These are phyloP conservation scores for Trametes cubensis DNA, from an alignment of 768 basidiomycete genomes.

Conservation along the genomic window DNA sequence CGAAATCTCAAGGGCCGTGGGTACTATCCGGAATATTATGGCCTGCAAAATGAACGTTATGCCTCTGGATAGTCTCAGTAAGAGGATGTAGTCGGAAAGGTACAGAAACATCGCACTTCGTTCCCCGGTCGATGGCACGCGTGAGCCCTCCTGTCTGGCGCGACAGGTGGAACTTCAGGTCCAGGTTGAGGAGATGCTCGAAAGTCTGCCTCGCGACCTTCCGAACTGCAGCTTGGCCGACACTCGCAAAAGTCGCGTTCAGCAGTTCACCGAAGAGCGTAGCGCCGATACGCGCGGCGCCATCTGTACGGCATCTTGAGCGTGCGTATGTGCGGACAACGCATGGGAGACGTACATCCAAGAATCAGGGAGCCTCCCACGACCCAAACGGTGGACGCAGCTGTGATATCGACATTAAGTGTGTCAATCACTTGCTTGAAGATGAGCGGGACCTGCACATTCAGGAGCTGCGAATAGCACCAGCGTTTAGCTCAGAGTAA, in stretches of 20 bases:
- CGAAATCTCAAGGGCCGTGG: constrained; percentile 93
- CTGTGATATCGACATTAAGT: constrained; percentile 79
- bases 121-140: constrained; percentile 94
- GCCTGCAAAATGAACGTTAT: constrained; percentile 95
- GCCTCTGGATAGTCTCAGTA: constrained; percentile 55
- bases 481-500: background rate
- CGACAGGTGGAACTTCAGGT: constrained; percentile 89
- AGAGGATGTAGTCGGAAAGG: too few species aligned
- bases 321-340: background rate
- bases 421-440: constrained; percentile 93
- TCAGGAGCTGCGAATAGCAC: constrained; percentile 63
- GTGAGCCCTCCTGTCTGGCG: constrained; percentile 96
- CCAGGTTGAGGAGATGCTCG: constrained; percentile 86
- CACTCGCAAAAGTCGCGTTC: constrained; percentile 95
- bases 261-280: constrained; percentile 89
- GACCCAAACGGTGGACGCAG: constrained; percentile 82
- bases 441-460: constrained; percentile 96
- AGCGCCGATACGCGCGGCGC: constrained; percentile 85
- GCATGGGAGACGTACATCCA: constrained; percentile 70
- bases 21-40: constrained; percentile 91
- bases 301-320: constrained; percentile 56
- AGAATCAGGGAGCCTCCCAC: constrained; percentile 88
- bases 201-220: constrained; percentile 97
- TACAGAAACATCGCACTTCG: constrained; percentile 61
- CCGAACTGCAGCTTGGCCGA: constrained; percentile 92